Percentiles rank a stretch among this genome's conserved stretches.
These are phyloP conservation scores for Corylus americana DNA, from an alignment of 306 rosid genomes.

Conservation along the genomic window DNA sequence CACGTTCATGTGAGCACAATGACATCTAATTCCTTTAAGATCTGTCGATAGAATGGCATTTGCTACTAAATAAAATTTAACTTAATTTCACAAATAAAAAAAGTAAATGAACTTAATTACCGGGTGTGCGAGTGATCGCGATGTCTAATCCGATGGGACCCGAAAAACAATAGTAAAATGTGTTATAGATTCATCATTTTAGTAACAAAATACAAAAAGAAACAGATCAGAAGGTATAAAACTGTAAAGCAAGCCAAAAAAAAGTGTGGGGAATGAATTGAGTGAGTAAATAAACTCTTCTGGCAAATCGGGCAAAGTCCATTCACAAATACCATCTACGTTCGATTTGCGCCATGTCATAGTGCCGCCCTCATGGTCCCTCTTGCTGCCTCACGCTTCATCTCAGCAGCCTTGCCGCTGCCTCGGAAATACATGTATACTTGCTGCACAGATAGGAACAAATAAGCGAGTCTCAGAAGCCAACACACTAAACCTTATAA, in stretches of 20 bases:
- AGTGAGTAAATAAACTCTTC: slow-evolving; percentile 19
- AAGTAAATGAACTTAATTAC: neutral
- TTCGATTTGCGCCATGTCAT: slow-evolving; percentile 30
- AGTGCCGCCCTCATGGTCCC: slow-evolving; percentile 85
- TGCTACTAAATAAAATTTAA: neutral
- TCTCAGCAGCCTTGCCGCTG: slow-evolving; percentile 76
- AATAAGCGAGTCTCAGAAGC: slow-evolving; percentile 24
- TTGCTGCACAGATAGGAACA: slow-evolving; percentile 64
- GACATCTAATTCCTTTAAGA: neutral
- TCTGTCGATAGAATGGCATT: neutral
- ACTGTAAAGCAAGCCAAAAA: slow-evolving; percentile 17
- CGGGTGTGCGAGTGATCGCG: neutral
- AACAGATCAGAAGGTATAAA: neutral
- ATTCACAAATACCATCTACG: slow-evolving; percentile 16
- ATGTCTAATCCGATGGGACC: neutral
- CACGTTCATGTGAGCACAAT: neutral
- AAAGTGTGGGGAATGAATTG: slow-evolving; percentile 16
- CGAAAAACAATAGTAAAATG: neutral
- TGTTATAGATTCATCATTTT: slow-evolving; percentile 10
- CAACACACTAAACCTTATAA: neutral
- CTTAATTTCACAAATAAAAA: neutral
- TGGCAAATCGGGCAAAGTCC: slow-evolving; percentile 16
- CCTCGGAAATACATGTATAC: slow-evolving; percentile 94
- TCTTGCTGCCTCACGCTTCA: slow-evolving; percentile 81
- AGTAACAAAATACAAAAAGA: slow-evolving; percentile 1